Evolutionary conservation across 2,329 filamentous ascomycete genomes (phyloP).

Genomic region (Xylaria sp.): DNA sequence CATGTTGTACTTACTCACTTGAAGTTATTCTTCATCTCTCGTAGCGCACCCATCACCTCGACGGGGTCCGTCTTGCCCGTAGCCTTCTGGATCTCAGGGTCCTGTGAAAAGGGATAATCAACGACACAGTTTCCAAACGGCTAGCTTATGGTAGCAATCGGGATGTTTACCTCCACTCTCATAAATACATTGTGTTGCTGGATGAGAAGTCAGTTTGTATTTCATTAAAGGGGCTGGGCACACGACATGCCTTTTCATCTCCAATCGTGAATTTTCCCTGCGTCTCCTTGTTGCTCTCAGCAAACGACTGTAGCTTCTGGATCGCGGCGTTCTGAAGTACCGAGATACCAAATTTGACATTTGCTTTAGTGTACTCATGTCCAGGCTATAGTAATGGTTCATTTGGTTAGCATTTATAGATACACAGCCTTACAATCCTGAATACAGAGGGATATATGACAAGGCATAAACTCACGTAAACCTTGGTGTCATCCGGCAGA

Average conservation of each 20-base stretch:
- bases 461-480: slow-evolving; percentile 74
- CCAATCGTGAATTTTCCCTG: slow-evolving; percentile 97
- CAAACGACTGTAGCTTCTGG: slow-evolving; percentile 80
- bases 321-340: slow-evolving; percentile 81
- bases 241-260: slow-evolving; percentile 82
- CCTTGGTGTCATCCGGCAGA: slow-evolving; percentile 88
- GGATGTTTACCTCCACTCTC: slow-evolving; percentile 75
- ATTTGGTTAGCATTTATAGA: slow-evolving; percentile 1
- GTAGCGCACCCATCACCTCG: slow-evolving; percentile 84
- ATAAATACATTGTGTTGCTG: slow-evolving; percentile 97
- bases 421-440: neutral
- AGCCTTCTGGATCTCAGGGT: slow-evolving; percentile 84
- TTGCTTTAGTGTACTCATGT: slow-evolving; percentile 98
- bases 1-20: slow-evolving; percentile 61
- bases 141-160: neutral
- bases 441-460: neutral
- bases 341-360: slow-evolving; percentile 86
- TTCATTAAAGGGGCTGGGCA: neutral
- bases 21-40: slow-evolving; percentile 90
- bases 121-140: neutral
- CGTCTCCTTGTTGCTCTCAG: slow-evolving; percentile 83
- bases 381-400: slow-evolving; percentile 71
- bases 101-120: slow-evolving; percentile 57
- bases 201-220: slow-evolving; percentile 25
- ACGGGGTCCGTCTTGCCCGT: slow-evolving; percentile 84